Evolutionary conservation across 1,139 yeast species (phyloP).

Genomic region (Nakaseomyces bracarensis): DNA sequence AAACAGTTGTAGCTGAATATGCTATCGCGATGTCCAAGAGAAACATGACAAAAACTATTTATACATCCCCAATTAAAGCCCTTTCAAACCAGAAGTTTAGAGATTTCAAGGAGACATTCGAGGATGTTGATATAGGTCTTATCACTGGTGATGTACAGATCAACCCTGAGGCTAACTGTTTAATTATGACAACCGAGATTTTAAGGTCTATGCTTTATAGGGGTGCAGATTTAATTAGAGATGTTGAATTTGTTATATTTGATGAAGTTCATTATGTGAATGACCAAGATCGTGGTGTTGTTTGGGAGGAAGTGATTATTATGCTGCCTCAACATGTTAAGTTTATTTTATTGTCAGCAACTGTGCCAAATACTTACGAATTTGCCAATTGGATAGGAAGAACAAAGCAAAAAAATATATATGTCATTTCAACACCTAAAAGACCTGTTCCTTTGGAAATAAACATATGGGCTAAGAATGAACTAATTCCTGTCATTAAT

Average conservation of each 20-base stretch:
- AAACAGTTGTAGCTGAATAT: conserved; percentile 87
- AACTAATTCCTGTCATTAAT: conserved; percentile 64
- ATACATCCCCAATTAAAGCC: conserved; percentile 91
- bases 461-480: conserved; percentile 68
- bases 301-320: conserved; percentile 98
- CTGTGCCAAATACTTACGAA: conserved; percentile 95
- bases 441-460: conserved; percentile 94
- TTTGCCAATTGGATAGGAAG: conserved; percentile 99
- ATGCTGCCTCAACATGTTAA: conserved; percentile 94
- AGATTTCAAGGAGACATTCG: conserved; percentile 76
- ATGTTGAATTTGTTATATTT: conserved; percentile 92
- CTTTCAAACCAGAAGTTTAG: conserved; percentile 89
- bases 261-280: conserved; percentile 98
- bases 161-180: conserved; percentile 92
- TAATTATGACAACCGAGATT: conserved; percentile 97
- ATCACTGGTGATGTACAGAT: conserved; percentile 98
- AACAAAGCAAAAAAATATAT: conserved; percentile 90
- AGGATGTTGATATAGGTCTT: conserved; percentile 79
- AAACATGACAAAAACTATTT: conserved; percentile 85
- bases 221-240: conserved; percentile 93
- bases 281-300: conserved; percentile 96
- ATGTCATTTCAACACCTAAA: conserved; percentile 90
- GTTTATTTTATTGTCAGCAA: conserved; percentile 81
- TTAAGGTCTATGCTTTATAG: conserved; percentile 89
- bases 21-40: conserved; percentile 90